Evolutionary conservation across 805 yeast species (phyloP), one percentile per base, ranked within the genome.

Genomic region (Metschnikowia koreensis): DNA sequence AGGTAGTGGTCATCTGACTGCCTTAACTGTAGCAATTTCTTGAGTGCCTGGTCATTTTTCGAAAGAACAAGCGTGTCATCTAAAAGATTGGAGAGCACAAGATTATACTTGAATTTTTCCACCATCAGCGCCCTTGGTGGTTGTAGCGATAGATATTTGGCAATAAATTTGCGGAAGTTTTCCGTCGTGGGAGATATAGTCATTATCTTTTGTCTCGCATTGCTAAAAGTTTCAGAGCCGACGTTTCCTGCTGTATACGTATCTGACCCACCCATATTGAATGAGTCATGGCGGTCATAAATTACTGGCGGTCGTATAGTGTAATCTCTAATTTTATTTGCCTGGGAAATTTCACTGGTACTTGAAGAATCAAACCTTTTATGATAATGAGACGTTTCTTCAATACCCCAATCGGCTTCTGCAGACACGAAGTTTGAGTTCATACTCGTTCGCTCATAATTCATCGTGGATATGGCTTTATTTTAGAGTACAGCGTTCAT

Each of bases 41-140:
- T 52, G 38, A 70, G 58, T 8, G 68, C 61, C 55, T 69, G 75
- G 37, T 75, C 77, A 47, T 71, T 73, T 48, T 74, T 74, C 16
- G 77, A 73, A n/a, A 74, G 58, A 26, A 71, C 67, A 68, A 74
- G 67, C 3, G 75, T 58, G 48, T 72, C 75, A 50, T 75, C 77
- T 39, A 75, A 54, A 12, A 75, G 59, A 48, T 70, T 69, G 6
- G 76, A 71, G 5, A 71, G 60, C 3, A 75, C 62, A 31, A 75
- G 54, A 53, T 63, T 67, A 56, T 74, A 75, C 59, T 73, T 74
- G 66, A 74, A 73, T 51, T 66, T 66, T 50, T 75, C 79, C 70
- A 72, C 66, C 44, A 73, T 68, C 31, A 53, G 54, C 10, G 50
- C 51, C 31, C 61, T 56, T 43, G 62, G 47, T 0, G 60, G 48